phyloP scores from a whole-genome alignment of 768 basidiomycete genomes.

The Lepiota venenata region DNA sequence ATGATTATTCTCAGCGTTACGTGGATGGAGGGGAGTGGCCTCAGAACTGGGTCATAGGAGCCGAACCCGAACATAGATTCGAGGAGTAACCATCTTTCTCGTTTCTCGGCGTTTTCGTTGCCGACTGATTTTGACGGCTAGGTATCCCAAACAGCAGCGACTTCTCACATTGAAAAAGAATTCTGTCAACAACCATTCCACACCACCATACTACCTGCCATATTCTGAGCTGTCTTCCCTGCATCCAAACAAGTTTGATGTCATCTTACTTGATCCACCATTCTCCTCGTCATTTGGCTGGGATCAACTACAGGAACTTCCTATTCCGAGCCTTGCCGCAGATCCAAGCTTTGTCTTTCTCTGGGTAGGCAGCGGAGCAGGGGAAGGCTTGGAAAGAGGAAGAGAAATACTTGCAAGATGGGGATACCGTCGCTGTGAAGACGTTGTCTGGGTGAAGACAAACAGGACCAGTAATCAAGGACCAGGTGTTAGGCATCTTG shows the following conservation, averaged over 20 bases:
- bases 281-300: conserved; percentile 85
- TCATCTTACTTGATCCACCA: conserved; percentile 88
- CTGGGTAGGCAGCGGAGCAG: conserved; percentile 92
- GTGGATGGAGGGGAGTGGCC: conserved; percentile 92
- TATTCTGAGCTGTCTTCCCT: conserved; percentile 53
- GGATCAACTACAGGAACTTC: conserved; percentile 79
- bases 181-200: conserved; percentile 65
- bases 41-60: conserved; percentile 89
- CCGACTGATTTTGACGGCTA: conserved; percentile 24
- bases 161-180: conserved; percentile 80
- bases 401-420: conserved; percentile 88
- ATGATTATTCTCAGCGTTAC: conserved; percentile 90
- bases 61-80: conserved; percentile 84
- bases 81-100: conserved; percentile 72
- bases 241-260: conserved; percentile 78
- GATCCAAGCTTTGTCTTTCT: conserved; percentile 94
- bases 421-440: conserved; percentile 95
- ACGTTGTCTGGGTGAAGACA: conserved; percentile 98
- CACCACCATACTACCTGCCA: conserved; percentile 72
- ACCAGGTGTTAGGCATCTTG: conserved; percentile 56
- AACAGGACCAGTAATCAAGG: conserved; percentile 71
- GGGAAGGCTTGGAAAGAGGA: conserved; percentile 88
- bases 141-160: conserved; percentile 92
- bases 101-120: neutral
- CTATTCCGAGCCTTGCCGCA: conserved; percentile 76